Percentiles rank a stretch among this genome's conserved stretches.
These are phyloP conservation scores for Juncus inflexus DNA, from an alignment of 176 grass and related monocot genomes.

Conservation along the genomic window DNA sequence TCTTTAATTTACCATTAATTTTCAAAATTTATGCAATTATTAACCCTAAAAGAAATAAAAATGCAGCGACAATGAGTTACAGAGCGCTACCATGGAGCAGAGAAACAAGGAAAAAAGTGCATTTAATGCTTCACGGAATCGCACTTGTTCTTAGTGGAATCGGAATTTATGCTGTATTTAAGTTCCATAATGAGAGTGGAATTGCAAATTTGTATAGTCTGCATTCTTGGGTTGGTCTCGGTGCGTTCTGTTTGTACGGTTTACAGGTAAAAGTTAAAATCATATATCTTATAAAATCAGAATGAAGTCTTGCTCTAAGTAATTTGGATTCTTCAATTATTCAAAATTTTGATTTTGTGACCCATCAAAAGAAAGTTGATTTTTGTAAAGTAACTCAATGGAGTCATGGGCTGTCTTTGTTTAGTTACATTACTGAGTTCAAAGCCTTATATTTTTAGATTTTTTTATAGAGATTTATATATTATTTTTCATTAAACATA, in stretches of 20 bases:
- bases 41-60: not conserved
- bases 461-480: too few relatives aligned
- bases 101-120: conserved; percentile 45
- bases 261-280: conserved; percentile 44
- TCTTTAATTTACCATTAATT: not conserved
- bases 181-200: conserved; percentile 56
- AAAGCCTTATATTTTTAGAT: too few relatives aligned
- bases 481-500: too few relatives aligned
- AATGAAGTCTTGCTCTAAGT: too few relatives aligned
- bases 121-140: conserved; percentile 55
- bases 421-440: too few relatives aligned
- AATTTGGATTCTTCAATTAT: too few relatives aligned
- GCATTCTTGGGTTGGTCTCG: conserved; percentile 70
- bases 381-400: too few relatives aligned
- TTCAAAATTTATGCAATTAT: not conserved
- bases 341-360: too few relatives aligned
- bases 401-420: too few relatives aligned
- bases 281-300: too few relatives aligned
- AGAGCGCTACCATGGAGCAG: conserved; percentile 43
- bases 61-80: conserved; percentile 69
- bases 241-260: conserved; percentile 51
- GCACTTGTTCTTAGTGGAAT: conserved; percentile 36
- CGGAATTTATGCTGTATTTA: conserved; percentile 69
- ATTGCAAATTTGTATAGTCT: conserved; percentile 82
- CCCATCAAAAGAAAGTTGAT: too few relatives aligned